Conservation (phyloP, 2,329 filamentous ascomycete species). For the Esteya vermicola region DNA sequence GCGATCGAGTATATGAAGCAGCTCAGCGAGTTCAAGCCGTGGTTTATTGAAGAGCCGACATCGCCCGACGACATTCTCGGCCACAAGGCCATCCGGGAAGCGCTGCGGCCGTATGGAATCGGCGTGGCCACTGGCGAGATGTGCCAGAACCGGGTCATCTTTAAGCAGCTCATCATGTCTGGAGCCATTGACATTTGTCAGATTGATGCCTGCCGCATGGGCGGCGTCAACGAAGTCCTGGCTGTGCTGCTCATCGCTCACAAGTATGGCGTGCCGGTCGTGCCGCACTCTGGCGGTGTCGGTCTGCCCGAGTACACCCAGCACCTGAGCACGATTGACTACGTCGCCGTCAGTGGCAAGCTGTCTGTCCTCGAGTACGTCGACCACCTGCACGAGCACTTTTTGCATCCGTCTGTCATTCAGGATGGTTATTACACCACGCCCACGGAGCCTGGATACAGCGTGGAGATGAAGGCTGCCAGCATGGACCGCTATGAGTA, state of each 20-base stretch:
- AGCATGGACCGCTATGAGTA: slow-evolving; percentile 72
- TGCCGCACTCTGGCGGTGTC: slow-evolving; percentile 81
- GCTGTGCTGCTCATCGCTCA: slow-evolving; percentile 79
- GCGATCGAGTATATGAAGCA: slow-evolving; percentile 77
- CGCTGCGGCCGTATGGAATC: slow-evolving; percentile 59
- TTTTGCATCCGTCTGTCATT: slow-evolving; percentile 66
- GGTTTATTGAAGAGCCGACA: slow-evolving; percentile 93
- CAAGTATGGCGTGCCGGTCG: slow-evolving; percentile 66
- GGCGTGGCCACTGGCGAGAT: slow-evolving; percentile 87
- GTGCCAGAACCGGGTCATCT: slow-evolving; percentile 89
- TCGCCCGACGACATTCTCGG: slow-evolving; percentile 81
- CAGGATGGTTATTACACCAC: slow-evolving; percentile 81
- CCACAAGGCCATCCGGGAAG: slow-evolving; percentile 72
- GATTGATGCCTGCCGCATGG: slow-evolving; percentile 79
- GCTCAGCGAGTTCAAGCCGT: slow-evolving; percentile 70
- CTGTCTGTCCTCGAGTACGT: slow-evolving; percentile 79
- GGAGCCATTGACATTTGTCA: slow-evolving; percentile 80
- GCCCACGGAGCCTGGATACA: slow-evolving; percentile 70
- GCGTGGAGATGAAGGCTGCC: slow-evolving; percentile 82
- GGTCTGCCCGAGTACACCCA: slow-evolving; percentile 89
- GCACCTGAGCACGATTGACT: slow-evolving; percentile 85
- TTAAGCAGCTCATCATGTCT: slow-evolving; percentile 75
- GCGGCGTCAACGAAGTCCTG: slow-evolving; percentile 82
- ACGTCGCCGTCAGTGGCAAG: slow-evolving; percentile 73
- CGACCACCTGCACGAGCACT: slow-evolving; percentile 88